Evolutionary conservation across 192 early-diverging fungal species (phyloP).

Genomic region (Phlyctochytrium bullatum): DNA sequence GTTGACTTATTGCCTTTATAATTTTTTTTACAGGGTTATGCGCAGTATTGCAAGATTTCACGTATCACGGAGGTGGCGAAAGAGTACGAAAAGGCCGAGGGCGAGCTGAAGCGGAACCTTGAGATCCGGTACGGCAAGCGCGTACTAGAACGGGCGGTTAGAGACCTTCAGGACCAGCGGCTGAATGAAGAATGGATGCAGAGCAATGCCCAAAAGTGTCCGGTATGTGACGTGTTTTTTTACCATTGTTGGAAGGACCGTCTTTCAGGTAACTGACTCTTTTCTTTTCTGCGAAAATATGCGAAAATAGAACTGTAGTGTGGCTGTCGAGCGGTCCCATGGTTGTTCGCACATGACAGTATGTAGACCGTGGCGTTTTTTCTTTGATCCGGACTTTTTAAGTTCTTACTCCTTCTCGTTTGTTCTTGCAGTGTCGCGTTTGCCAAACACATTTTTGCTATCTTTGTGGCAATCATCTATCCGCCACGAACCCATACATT

Average conservation of each 20-base stretch:
- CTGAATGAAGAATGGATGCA: conserved; percentile 17
- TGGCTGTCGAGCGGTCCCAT: conserved; percentile 13
- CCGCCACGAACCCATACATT: conserved; percentile 3
- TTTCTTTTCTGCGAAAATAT: neutral
- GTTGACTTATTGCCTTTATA: neutral
- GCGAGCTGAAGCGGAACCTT: neutral
- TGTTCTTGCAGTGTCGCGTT: conserved; percentile 21
- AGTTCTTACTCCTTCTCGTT: no score
- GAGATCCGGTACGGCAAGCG: conserved; percentile 38
- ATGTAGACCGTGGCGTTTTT: neutral
- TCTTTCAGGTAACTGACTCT: no score
- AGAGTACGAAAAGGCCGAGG: conserved; percentile 24
- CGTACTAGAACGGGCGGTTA: conserved; percentile 18
- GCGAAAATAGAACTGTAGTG: conserved; percentile 6
- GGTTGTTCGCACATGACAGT: conserved; percentile 14
- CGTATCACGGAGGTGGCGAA: conserved; percentile 13
- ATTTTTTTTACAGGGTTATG: conserved; percentile 18
- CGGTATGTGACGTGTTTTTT: conserved; percentile 13
- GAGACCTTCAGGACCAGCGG: conserved; percentile 25
- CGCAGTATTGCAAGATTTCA: conserved; percentile 31
- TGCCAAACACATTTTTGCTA: conserved; percentile 43
- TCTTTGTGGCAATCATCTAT: neutral
- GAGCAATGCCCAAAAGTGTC: conserved; percentile 37
- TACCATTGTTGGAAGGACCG: no score
- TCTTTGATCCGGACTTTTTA: no score